Base-by-base conservation (phyloP, 2,329 filamentous ascomycete species). In the Periconia sp. region DNA sequence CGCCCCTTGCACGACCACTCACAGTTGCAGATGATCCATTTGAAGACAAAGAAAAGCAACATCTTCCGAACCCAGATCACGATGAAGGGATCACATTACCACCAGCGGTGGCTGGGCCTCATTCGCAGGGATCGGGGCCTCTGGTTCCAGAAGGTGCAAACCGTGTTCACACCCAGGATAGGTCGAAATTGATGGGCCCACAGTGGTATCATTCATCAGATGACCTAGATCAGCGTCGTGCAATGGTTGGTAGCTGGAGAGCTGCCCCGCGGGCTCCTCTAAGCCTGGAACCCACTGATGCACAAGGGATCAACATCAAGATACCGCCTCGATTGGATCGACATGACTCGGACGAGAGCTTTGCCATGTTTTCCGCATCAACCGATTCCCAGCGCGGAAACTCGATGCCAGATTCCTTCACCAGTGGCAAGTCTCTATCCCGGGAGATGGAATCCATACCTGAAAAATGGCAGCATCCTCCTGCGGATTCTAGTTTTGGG, bases 341-440 rank as follows among this genome's bases (percentile, higher is more conserved):
- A 24, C 79, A 82, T 54, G 77, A 83, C 52, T 85, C 81, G 17
- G 75, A 77, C 5, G 82, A 85, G 49, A 85, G 81, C 60, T 84
- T 85, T 52, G 72, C 77, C 16, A 84, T 85, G 78, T 83, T 85
- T 50, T 83, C 81, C 26, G 78, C 79, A n/a, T 82, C 82, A 8
- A 79, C 79, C 1, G 79, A 80, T 48, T 85, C 82, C 5, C 73
- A 79, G 38, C 73, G 69, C 38, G 74, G 73, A 5, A 74, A 75
- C 40, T 84, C 80, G 4, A 68, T 79, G 23, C 76, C 75, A 15
- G 76, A 73, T 19, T 82, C 81, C 0, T 77, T 78, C 28, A 72
- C 63, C 5, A 72, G 70, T 49, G 57, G 52, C 33, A 58, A 59
- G 21, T 68, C 64, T 21, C 53, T 52, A 7, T 38, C 51, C 23